These are phyloP conservation scores for Ettlia oleoabundans DNA, from an alignment of 139 green algal species.

Conservation along the genomic window DNA sequence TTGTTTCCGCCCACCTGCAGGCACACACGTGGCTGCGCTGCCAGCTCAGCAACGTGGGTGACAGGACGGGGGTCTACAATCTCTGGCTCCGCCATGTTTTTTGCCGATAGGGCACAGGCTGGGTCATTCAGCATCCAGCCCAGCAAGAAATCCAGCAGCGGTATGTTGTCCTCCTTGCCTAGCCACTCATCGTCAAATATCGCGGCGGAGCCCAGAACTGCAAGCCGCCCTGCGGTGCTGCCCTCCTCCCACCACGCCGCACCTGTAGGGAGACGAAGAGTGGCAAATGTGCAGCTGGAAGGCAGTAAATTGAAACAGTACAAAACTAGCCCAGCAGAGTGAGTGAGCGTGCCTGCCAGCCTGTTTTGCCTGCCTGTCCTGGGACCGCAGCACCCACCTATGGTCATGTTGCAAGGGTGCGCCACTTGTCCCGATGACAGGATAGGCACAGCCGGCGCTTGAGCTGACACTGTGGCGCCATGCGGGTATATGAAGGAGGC, in stretches of 20 bases:
- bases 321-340: too few relatives aligned
- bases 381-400: conserved; percentile 43
- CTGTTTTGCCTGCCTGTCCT: too few relatives aligned
- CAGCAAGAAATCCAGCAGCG: conserved; percentile 85
- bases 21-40: conserved; percentile 73
- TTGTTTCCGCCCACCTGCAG: conserved; percentile 58
- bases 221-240: conserved; percentile 57
- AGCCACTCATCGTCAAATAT: conserved; percentile 90
- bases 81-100: conserved; percentile 77
- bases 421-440: conserved; percentile 79
- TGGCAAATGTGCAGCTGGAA: not conserved
- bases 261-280: conserved; percentile 22
- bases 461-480: conserved; percentile 75
- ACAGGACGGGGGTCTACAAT: conserved; percentile 72
- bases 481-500: conserved; percentile 76
- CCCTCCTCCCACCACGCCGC: conserved; percentile 67
- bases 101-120: conserved; percentile 22
- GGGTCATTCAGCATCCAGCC: conserved; percentile 66
- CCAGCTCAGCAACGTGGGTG: conserved; percentile 76
- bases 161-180: conserved; percentile 85
- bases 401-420: conserved; percentile 78
- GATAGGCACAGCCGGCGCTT: conserved; percentile 75
- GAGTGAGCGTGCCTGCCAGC: too few relatives aligned
- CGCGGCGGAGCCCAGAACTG: conserved; percentile 70
- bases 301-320: not conserved